phyloP scores from a whole-genome alignment of 768 basidiomycete species.

The Boletus fagicola region DNA sequence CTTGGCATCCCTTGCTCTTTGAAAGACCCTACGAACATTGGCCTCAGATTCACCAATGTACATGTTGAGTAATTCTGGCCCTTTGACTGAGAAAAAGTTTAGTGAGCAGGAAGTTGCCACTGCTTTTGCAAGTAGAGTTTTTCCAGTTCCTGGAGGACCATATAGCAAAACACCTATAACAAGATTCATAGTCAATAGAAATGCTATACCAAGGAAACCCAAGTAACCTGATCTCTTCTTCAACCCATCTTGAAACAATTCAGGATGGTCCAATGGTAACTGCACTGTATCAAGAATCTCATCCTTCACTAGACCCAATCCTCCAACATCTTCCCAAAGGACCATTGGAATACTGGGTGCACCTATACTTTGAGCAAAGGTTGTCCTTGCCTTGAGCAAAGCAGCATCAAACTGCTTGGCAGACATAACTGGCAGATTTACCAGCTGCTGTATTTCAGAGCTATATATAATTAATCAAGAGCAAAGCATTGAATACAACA shows the following conservation, averaged over 20 bases:
- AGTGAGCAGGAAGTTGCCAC: conserved; percentile 93
- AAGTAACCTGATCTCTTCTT: conserved; percentile 89
- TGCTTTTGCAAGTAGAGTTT: conserved; percentile 93
- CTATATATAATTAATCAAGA: conserved; percentile 4
- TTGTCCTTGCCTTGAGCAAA: conserved; percentile 64
- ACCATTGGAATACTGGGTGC: conserved; percentile 95
- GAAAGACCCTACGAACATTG: conserved; percentile 91
- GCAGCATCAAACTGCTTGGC: conserved; percentile 71
- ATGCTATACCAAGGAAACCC: not conserved
- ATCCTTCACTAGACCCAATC: conserved; percentile 78
- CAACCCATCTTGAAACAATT: conserved; percentile 83
- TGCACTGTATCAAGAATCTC: conserved; percentile 97
- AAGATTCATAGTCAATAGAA: not conserved
- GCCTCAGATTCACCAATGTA: conserved; percentile 99
- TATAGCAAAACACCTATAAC: conserved; percentile 80
- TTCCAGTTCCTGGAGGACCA: conserved; percentile 95
- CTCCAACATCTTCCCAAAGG: conserved; percentile 97
- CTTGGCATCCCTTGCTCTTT: conserved; percentile 84
- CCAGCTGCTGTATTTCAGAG: not conserved
- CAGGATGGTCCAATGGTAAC: conserved; percentile 85
- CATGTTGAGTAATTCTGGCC: conserved; percentile 95
- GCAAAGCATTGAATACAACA: not conserved
- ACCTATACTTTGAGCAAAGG: conserved; percentile 92
- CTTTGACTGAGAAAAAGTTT: conserved; percentile 97
- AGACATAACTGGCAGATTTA: conserved; percentile 19